Conservation (phyloP, 177 flowering plant species). For the Telopea speciosissima region DNA sequence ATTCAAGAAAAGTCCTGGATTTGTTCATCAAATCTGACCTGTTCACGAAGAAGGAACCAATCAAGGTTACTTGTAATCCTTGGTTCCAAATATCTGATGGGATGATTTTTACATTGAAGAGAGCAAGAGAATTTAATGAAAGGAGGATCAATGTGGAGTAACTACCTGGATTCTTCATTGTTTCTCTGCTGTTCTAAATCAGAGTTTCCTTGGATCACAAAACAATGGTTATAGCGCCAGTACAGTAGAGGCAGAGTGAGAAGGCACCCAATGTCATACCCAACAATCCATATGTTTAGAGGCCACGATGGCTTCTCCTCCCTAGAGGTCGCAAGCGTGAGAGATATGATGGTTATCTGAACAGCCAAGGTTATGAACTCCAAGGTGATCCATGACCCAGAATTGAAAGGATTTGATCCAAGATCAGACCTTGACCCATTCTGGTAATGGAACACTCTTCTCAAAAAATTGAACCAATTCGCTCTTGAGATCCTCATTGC, state of each 20-base stretch:
- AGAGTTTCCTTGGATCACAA: slow-evolving; percentile 32
- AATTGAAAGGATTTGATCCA: slow-evolving; percentile 86
- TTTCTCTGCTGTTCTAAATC: slow-evolving; percentile 58
- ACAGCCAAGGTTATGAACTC: slow-evolving; percentile 51
- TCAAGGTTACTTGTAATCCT: no score
- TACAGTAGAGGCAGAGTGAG: slow-evolving; percentile 56
- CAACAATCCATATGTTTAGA: slow-evolving; percentile 75
- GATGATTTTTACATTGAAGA: background rate
- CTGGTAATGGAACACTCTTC: slow-evolving; percentile 91
- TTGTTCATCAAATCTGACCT: slow-evolving; percentile 64
- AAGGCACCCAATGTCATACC: slow-evolving; percentile 72
- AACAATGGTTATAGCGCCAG: slow-evolving; percentile 53
- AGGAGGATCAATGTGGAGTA: slow-evolving; percentile 1
- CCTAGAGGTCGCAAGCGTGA: slow-evolving; percentile 47
- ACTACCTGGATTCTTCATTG: slow-evolving; percentile 59
- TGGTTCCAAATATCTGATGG: no score
- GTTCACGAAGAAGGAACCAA: slow-evolving; percentile 6
- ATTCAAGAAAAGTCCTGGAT: slow-evolving; percentile 67
- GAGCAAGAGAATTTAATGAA: background rate
- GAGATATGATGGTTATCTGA: slow-evolving; percentile 47
- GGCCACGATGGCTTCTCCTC: slow-evolving; percentile 87
- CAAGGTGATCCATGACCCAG: slow-evolving; percentile 63
- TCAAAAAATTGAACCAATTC: slow-evolving; percentile 76
- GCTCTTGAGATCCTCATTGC: slow-evolving; percentile 86
- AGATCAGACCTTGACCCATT: slow-evolving; percentile 80